These are phyloP conservation scores for Collybiopsis luxurians DNA, from an alignment of 768 basidiomycete genomes.

Conservation along the genomic window DNA sequence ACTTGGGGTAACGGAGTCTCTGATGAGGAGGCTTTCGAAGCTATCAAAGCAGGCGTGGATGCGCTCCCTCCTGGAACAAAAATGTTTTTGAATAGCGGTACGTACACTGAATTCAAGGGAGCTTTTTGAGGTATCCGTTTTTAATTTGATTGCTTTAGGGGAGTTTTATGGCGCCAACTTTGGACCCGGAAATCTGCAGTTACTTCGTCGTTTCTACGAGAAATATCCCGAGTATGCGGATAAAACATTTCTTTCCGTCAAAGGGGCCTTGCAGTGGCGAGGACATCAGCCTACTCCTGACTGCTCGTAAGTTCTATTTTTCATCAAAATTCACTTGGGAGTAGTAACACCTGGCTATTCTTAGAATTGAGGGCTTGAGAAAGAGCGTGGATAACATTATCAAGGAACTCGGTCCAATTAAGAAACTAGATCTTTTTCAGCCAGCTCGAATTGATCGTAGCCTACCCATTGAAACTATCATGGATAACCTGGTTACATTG, in stretches of 20 bases:
- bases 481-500: constrained; percentile 34
- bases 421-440: constrained; percentile 57
- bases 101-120: no score
- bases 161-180: constrained; percentile 55
- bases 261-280: constrained; percentile 20
- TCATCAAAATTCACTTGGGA: no score
- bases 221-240: constrained; percentile 33
- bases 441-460: constrained; percentile 41
- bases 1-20: no score
- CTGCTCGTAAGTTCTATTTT: no score
- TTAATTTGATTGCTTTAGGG: no score
- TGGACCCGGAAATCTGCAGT: constrained; percentile 42
- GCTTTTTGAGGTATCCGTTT: no score
- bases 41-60: no score
- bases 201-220: constrained; percentile 49
- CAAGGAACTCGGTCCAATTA: constrained; percentile 41
- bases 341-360: no score
- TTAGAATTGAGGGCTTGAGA: constrained; percentile 38
- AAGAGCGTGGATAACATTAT: constrained; percentile 43
- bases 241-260: constrained; percentile 32
- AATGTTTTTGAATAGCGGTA: constrained; percentile 52
- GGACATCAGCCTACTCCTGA: no score
- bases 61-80: constrained; percentile 41
- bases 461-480: constrained; percentile 40
- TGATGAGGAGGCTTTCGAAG: constrained; percentile 60